These are phyloP conservation scores for Endocalyx cinctus DNA, from an alignment of 2,329 filamentous ascomycete genomes.

Conservation along the genomic window DNA sequence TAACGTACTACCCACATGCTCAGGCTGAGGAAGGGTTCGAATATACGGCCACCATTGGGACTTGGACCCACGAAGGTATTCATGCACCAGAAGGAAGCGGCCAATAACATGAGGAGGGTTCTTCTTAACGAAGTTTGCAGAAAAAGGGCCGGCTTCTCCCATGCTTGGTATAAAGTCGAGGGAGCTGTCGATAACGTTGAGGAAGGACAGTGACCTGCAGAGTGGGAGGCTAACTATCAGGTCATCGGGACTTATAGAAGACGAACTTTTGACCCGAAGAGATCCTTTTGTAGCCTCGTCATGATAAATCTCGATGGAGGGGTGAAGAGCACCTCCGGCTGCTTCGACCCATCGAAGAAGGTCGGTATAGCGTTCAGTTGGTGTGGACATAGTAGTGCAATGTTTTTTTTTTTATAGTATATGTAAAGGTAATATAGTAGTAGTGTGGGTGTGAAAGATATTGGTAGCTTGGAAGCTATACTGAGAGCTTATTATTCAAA, in stretches of 20 bases:
- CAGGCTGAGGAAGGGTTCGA: conserved; percentile 57
- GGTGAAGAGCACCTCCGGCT: conserved; percentile 45
- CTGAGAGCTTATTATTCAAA: no score
- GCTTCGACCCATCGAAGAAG: conserved; percentile 46
- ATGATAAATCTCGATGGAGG: conserved; percentile 47
- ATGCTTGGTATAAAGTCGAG: conserved; percentile 15
- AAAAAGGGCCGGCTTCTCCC: conserved; percentile 33
- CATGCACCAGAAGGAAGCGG: conserved; percentile 65
- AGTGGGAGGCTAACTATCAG: conserved; percentile 49
- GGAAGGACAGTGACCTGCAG: conserved; percentile 52
- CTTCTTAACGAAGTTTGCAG: conserved; percentile 42
- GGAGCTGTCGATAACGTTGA: conserved; percentile 45
- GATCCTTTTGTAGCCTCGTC: conserved; percentile 49
- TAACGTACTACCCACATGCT: conserved; percentile 46
- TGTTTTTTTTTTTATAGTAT: no score
- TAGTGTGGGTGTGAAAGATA: no score
- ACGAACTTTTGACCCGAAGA: conserved; percentile 41
- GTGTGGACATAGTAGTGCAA: conserved; percentile 13
- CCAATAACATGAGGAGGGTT: conserved; percentile 56
- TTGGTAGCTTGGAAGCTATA: no score
- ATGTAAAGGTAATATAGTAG: no score
- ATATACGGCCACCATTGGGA: conserved; percentile 70
- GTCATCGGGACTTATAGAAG: conserved; percentile 30
- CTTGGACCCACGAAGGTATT: conserved; percentile 52
- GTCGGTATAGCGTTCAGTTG: conserved; percentile 21